These are phyloP conservation scores for Suillus placidus DNA, from an alignment of 768 basidiomycete genomes.

Conservation along the genomic window DNA sequence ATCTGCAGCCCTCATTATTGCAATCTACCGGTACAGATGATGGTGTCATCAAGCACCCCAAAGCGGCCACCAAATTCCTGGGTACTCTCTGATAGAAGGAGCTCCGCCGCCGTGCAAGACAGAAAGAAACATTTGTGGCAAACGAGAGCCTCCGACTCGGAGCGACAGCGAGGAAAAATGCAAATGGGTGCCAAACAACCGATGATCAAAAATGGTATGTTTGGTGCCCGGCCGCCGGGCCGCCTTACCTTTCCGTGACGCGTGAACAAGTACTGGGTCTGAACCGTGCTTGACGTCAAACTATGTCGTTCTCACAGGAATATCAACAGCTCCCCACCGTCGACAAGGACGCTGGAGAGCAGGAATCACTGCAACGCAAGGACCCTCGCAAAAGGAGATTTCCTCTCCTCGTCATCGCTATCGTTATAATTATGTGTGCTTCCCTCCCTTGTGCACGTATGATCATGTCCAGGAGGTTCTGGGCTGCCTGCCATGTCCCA, in stretches of 20 bases:
- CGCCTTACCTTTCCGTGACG: too few species aligned
- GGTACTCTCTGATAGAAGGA: too few species aligned
- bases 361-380: neutral
- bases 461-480: conserved; percentile 24
- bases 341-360: conserved; percentile 18
- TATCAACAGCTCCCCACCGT: conserved; percentile 28
- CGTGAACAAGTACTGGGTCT: too few species aligned
- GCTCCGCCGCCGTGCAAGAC: too few species aligned
- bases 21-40: neutral
- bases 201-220: too few species aligned
- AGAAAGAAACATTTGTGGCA: too few species aligned
- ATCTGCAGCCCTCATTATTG: neutral
- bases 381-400: conserved; percentile 23
- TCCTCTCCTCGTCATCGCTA: conserved; percentile 20
- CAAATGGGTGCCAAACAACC: too few species aligned
- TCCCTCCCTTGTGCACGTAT: conserved; percentile 21
- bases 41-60: neutral
- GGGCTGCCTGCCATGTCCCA: conserved; percentile 22
- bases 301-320: conserved; percentile 26
- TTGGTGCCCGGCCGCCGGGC: too few species aligned
- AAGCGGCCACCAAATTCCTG: too few species aligned
- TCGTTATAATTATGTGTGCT: conserved; percentile 26
- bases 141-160: too few species aligned
- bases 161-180: too few species aligned
- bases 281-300: neutral